These are phyloP conservation scores for Arthroderma uncinatum DNA, from an alignment of 2,329 filamentous ascomycete species.

Conservation along the genomic window DNA sequence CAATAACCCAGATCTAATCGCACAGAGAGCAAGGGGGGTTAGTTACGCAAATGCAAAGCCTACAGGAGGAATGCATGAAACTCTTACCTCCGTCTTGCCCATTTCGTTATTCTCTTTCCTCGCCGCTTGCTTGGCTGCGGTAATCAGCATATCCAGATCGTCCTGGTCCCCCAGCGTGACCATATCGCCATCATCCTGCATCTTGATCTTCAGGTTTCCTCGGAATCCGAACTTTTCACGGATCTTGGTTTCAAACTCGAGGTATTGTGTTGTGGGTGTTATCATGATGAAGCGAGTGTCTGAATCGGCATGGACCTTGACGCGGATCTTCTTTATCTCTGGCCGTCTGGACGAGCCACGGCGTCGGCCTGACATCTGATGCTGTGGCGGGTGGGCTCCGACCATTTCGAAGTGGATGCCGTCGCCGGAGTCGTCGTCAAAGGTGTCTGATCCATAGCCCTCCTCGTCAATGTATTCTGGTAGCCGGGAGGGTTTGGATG, in stretches of 20 bases:
- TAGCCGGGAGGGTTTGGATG: slow-evolving; percentile 30
- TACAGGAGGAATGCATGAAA: slow-evolving; percentile 6
- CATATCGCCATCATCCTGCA: slow-evolving; percentile 88
- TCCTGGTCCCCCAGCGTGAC: slow-evolving; percentile 96
- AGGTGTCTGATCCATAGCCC: slow-evolving; percentile 50
- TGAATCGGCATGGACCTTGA: slow-evolving; percentile 77
- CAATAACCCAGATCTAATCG: not conserved
- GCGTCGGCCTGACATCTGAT: slow-evolving; percentile 14
- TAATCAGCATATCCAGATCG: slow-evolving; percentile 79
- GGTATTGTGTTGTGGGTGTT: slow-evolving; percentile 58
- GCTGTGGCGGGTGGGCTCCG: slow-evolving; percentile 25
- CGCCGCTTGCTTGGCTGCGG: slow-evolving; percentile 55
- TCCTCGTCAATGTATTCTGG: slow-evolving; percentile 69
- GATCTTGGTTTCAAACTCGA: slow-evolving; percentile 66
- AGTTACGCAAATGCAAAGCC: not conserved
- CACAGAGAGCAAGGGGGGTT: not conserved
- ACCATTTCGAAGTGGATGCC: slow-evolving; percentile 74
- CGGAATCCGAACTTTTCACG: slow-evolving; percentile 72
- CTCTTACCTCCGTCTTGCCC: slow-evolving; percentile 87
- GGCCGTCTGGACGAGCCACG: slow-evolving; percentile 35
- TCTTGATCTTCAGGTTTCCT: slow-evolving; percentile 60
- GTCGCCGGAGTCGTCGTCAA: slow-evolving; percentile 57
- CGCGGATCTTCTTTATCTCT: slow-evolving; percentile 65
- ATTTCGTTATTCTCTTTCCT: slow-evolving; percentile 66
- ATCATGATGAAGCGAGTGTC: slow-evolving; percentile 93